Percentiles rank a stretch among this genome's conserved stretches.
phyloP scores from a whole-genome alignment of 2,329 filamentous ascomycete genomes.

The Fusarium multiceps region DNA sequence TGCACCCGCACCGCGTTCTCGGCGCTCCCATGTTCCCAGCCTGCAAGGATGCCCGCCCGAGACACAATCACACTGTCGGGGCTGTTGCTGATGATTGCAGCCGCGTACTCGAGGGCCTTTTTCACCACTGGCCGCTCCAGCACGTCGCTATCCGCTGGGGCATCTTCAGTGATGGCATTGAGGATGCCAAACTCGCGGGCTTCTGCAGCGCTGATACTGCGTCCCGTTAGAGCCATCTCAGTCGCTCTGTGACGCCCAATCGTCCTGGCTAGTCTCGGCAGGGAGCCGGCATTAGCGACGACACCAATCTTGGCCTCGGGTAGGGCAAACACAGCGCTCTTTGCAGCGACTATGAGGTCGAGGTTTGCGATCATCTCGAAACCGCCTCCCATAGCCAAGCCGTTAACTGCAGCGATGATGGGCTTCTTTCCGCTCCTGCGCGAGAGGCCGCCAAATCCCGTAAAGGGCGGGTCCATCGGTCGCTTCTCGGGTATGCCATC shows the following conservation, averaged over 20 bases:
- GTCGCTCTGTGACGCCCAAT: slow-evolving; percentile 75
- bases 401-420: slow-evolving; percentile 80
- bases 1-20: slow-evolving; percentile 66
- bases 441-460: slow-evolving; percentile 73
- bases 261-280: slow-evolving; percentile 73
- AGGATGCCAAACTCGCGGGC: slow-evolving; percentile 73
- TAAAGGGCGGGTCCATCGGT: slow-evolving; percentile 42
- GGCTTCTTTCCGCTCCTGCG: slow-evolving; percentile 78
- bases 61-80: slow-evolving; percentile 78
- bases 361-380: slow-evolving; percentile 81
- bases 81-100: slow-evolving; percentile 70
- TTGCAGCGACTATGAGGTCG: slow-evolving; percentile 75
- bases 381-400: slow-evolving; percentile 78
- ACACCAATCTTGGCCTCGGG: slow-evolving; percentile 80
- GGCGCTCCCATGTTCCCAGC: slow-evolving; percentile 75
- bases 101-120: slow-evolving; percentile 68
- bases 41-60: slow-evolving; percentile 74
- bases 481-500: slow-evolving; percentile 39
- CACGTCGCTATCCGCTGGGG: slow-evolving; percentile 45
- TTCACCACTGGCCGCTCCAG: slow-evolving; percentile 57
- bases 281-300: slow-evolving; percentile 75
- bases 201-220: slow-evolving; percentile 66
- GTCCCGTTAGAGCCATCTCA: slow-evolving; percentile 74
- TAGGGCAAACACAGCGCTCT: slow-evolving; percentile 70
- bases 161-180: slow-evolving; percentile 67